These are phyloP conservation scores for Botryotinia convoluta DNA, from an alignment of 2,329 filamentous ascomycete species.

Conservation along the genomic window DNA sequence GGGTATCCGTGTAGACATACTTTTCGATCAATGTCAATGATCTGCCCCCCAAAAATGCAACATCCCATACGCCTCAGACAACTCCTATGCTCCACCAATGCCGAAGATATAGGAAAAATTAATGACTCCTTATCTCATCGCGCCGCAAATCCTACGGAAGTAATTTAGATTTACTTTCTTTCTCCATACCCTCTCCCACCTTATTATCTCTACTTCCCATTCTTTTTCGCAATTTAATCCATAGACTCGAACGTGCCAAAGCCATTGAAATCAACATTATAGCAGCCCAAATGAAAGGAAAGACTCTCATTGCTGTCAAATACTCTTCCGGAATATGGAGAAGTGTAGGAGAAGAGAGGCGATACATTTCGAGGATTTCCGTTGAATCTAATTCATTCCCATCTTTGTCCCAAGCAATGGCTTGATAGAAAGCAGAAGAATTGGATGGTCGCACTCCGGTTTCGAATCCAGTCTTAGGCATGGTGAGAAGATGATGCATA, in stretches of 20 bases:
- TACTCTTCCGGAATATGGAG: neutral
- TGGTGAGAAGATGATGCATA: neutral
- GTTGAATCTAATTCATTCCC: neutral
- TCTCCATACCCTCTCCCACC: neutral
- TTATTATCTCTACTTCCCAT: neutral
- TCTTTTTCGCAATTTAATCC: neutral
- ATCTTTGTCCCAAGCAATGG: neutral
- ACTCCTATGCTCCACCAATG: neutral
- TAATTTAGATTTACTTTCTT: neutral
- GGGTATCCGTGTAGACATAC: neutral
- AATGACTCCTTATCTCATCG: neutral
- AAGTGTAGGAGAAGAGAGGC: neutral
- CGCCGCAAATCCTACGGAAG: neutral
- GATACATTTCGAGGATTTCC: conserved; percentile 13
- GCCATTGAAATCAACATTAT: neutral
- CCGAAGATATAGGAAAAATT: no score
- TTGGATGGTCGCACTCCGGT: neutral
- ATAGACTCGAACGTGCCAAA: neutral
- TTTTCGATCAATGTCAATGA: neutral
- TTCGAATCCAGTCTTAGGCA: conserved; percentile 1
- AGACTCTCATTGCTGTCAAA: neutral
- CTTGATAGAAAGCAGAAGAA: conserved; percentile 10
- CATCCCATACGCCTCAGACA: neutral
- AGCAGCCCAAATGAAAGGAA: neutral
- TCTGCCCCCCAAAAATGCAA: neutral